phyloP scores from a whole-genome alignment of 2,329 filamentous ascomycete species.

The Mollisiaceae sp. region DNA sequence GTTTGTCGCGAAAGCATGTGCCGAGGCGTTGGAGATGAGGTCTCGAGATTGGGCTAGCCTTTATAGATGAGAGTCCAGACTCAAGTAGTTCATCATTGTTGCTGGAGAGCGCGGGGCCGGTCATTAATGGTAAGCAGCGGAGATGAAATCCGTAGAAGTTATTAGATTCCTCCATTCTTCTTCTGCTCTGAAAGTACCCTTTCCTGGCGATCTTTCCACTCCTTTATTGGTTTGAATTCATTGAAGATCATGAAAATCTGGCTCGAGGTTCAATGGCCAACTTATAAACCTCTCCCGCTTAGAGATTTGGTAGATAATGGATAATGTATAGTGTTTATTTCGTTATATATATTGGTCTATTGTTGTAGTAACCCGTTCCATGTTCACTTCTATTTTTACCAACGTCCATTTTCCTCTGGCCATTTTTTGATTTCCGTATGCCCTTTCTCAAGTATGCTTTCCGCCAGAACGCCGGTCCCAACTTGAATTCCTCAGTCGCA shows the following conservation, averaged over 20 bases:
- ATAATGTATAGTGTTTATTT: too few relatives aligned
- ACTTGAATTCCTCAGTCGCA: neutral
- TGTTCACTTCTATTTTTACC: neutral
- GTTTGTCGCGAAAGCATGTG: slow-evolving; percentile 23
- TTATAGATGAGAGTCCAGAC: neutral
- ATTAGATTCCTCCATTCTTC: neutral
- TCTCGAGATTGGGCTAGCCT: neutral
- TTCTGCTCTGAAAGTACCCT: neutral
- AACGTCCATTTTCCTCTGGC: neutral
- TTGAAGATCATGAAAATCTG: neutral
- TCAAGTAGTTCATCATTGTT: neutral
- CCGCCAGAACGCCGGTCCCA: neutral
- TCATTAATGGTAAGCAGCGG: neutral
- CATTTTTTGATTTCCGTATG: neutral
- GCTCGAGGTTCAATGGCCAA: neutral
- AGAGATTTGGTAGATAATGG: too few relatives aligned
- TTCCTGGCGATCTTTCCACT: neutral
- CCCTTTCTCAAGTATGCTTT: neutral
- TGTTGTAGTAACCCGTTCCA: neutral
- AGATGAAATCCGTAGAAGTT: neutral
- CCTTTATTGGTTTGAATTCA: neutral
- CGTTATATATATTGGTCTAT: neutral
- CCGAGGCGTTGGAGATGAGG: neutral
- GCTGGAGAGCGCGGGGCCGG: neutral
- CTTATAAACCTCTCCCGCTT: neutral